A percentile compares a stretch with the other conserved stretches of the same genome.
Conservation (phyloP, 306 rosid species). For the Vachellia pachyceras region DNA sequence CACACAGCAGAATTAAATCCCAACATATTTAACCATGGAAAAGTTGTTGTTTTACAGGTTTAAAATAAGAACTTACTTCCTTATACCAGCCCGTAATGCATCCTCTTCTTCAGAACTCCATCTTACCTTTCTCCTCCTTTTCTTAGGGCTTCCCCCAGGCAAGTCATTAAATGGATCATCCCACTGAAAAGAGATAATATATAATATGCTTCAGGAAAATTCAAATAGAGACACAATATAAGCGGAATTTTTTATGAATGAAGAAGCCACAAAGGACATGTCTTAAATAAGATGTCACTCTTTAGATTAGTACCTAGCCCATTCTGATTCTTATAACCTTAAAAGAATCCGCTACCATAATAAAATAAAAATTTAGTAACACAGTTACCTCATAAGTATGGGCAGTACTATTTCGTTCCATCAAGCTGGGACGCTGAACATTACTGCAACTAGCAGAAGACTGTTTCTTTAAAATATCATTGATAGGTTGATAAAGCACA, state of each 20-base stretch:
- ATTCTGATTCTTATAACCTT: slow-evolving; percentile 17
- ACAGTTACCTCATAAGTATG: slow-evolving; percentile 60
- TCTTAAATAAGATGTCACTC: slow-evolving; percentile 20
- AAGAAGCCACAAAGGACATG: neutral
- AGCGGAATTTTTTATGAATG: neutral
- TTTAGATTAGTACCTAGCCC: slow-evolving; percentile 10
- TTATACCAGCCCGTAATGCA: slow-evolving; percentile 64
- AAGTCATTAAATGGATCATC: slow-evolving; percentile 62
- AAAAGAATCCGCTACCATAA: slow-evolving; percentile 20
- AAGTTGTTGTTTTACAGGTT: slow-evolving; percentile 26
- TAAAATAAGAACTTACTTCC: slow-evolving; percentile 53
- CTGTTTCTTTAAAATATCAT: slow-evolving; percentile 40
- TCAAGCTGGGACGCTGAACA: slow-evolving; percentile 48
- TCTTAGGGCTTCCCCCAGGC: slow-evolving; percentile 40
- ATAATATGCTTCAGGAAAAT: neutral
- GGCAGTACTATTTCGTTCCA: slow-evolving; percentile 65
- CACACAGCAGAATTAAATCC: slow-evolving; percentile 1
- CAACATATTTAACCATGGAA: neutral
- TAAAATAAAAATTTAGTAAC: slow-evolving; percentile 29
- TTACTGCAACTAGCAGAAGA: slow-evolving; percentile 40
- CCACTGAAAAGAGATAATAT: slow-evolving; percentile 62
- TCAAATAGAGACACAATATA: slow-evolving; percentile 20
- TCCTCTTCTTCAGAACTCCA: slow-evolving; percentile 87
- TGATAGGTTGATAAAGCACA: slow-evolving; percentile 43
- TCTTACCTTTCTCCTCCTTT: slow-evolving; percentile 56